phyloP scores from a whole-genome alignment of 257 asterid genomes.

The Avicennia marina region DNA sequence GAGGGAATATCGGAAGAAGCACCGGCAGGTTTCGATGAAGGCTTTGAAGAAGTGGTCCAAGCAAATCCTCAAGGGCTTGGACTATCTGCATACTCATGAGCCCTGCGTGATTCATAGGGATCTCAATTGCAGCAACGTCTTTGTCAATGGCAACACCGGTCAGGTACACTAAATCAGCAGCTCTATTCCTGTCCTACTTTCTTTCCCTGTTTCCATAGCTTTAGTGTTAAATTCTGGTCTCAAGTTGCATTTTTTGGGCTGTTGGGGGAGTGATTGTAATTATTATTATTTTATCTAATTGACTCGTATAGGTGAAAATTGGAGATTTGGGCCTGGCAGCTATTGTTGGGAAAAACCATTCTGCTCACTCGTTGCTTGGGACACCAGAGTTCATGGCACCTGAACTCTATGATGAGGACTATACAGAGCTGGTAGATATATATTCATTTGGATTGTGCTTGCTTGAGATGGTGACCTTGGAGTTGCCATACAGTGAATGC shows the following conservation, averaged over 20 bases:
- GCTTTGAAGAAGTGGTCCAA: conserved; percentile 81
- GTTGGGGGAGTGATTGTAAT: conserved; percentile 5
- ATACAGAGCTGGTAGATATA: conserved; percentile 59
- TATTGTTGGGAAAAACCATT: conserved; percentile 49
- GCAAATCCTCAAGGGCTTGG: conserved; percentile 76
- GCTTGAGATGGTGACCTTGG: conserved; percentile 74
- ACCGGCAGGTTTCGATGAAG: conserved; percentile 61
- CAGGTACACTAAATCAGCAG: conserved; percentile 51
- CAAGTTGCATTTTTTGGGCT: background rate
- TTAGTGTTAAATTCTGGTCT: background rate
- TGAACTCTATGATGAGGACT: conserved; percentile 68
- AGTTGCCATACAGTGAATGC: conserved; percentile 68
- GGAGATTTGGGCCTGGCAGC: conserved; percentile 84
- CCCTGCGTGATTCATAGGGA: conserved; percentile 80
- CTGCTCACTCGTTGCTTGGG: conserved; percentile 67
- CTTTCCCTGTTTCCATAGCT: background rate
- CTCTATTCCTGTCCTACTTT: background rate
- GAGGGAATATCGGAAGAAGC: conserved; percentile 77
- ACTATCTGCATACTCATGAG: conserved; percentile 65
- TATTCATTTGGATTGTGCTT: conserved; percentile 83
- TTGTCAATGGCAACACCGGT: conserved; percentile 81
- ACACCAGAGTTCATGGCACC: conserved; percentile 94
- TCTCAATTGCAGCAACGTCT: conserved; percentile 80
- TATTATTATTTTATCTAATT: background rate
- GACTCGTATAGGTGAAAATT: conserved; percentile 58